These are phyloP conservation scores for Ichthyophonus hoferi DNA, from an alignment of 208 protist genomes.

Conservation along the genomic window DNA sequence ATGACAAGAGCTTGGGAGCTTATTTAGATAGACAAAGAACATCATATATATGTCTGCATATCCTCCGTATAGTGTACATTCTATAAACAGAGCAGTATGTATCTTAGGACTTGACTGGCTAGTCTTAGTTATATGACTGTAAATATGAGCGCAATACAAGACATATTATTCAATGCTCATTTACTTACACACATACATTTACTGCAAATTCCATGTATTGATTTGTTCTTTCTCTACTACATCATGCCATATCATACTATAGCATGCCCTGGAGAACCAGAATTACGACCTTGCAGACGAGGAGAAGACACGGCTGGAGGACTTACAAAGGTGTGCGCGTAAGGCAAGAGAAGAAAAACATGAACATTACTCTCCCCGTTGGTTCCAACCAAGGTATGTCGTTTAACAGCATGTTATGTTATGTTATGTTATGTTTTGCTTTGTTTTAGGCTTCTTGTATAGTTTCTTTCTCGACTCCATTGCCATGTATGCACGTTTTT, in stretches of 20 bases:
- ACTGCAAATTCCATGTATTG: background rate
- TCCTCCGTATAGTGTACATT: no score
- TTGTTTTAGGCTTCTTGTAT: background rate
- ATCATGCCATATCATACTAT: background rate
- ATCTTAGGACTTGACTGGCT: no score
- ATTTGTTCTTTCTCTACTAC: background rate
- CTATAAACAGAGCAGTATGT: no score
- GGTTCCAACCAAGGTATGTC: slow-evolving; percentile 16
- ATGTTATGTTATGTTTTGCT: no score
- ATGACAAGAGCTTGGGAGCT: no score
- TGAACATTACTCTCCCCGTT: background rate
- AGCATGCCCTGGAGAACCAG: slow-evolving; percentile 40
- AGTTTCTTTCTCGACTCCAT: background rate
- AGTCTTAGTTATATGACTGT: no score
- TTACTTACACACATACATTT: background rate
- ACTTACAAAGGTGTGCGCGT: slow-evolving; percentile 41
- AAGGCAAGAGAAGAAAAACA: slow-evolving; percentile 10
- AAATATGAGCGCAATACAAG: no score
- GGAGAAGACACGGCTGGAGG: slow-evolving; percentile 44
- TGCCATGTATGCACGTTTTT: background rate
- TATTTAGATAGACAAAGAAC: no score
- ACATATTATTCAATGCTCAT: no score
- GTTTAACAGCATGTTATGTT: background rate
- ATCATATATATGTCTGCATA: no score
- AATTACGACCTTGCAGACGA: slow-evolving; percentile 9